A percentile compares a stretch with the other conserved stretches of the same genome.
phyloP scores from a whole-genome alignment of 2,329 filamentous ascomycete genomes.

The Alternaria arbusti region DNA sequence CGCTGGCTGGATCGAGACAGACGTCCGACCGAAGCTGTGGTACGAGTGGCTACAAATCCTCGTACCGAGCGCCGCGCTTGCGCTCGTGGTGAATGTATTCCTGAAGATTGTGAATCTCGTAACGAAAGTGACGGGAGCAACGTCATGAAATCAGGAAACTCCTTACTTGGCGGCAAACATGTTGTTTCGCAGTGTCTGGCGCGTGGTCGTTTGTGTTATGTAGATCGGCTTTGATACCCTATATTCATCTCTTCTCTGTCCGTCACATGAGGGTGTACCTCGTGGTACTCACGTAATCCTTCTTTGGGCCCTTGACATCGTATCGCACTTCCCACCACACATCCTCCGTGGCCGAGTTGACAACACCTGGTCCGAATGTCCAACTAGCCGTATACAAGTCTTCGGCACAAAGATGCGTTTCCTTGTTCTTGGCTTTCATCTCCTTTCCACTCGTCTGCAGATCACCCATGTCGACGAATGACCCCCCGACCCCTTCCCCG shows the following conservation, averaged over 20 bases:
- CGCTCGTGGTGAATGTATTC: slow-evolving; percentile 45
- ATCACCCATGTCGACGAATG: slow-evolving; percentile 75
- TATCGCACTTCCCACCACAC: slow-evolving; percentile 47
- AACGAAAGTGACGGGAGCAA: slow-evolving; percentile 17
- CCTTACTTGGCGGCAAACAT: background rate
- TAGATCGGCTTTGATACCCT: slow-evolving; percentile 23
- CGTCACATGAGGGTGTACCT: slow-evolving; percentile 27
- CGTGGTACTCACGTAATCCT: slow-evolving; percentile 50
- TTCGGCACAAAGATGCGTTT: slow-evolving; percentile 72
- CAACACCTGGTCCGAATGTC: slow-evolving; percentile 62
- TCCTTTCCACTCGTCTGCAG: slow-evolving; percentile 15
- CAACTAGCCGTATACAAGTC: slow-evolving; percentile 77
- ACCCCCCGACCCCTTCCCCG: slow-evolving; percentile 66
- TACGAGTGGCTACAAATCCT: slow-evolving; percentile 55
- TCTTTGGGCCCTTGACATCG: slow-evolving; percentile 49
- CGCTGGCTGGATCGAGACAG: slow-evolving; percentile 56
- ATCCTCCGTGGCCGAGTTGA: background rate
- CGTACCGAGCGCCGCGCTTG: slow-evolving; percentile 46
- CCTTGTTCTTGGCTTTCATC: slow-evolving; percentile 57
- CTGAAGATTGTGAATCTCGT: slow-evolving; percentile 32
- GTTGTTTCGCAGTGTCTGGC: background rate
- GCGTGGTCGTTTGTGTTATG: slow-evolving; percentile 1
- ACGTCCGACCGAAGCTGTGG: slow-evolving; percentile 49
- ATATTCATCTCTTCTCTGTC: slow-evolving; percentile 2
- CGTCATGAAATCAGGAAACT: background rate